Evolutionary conservation across 768 basidiomycete species (phyloP), one percentile per base, ranked within the genome.

Genomic region (Pisolithus microcarpus): DNA sequence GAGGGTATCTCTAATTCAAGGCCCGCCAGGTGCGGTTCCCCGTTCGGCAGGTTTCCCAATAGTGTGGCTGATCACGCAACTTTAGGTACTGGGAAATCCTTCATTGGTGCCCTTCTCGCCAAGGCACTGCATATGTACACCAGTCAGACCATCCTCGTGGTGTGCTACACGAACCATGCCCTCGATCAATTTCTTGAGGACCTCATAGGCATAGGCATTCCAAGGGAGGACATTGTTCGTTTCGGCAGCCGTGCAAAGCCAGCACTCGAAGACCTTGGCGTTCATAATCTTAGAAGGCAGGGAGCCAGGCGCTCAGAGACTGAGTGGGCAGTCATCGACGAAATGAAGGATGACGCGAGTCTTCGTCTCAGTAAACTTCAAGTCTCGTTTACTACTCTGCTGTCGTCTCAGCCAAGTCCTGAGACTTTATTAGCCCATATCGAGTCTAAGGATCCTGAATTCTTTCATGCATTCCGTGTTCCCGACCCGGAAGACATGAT

Each of bases 141-240:
- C 0, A n/a, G 57, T 0, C 68, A 72, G 46, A 79, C 61, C 0
- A 84, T 87, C 21, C 75, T 87, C 4, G 82, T 86, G 1, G 80
- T 84, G 16, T 85, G 84, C 55, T 86, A 79, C 54, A 87, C 85
- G 1, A 87, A 87, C 51, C 85, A 87, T 42, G 85, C 85, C 0
- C 74, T 87, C 0, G 85, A 87, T 53, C 79, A 85, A 46, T 82
- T 87, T 49, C 70, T 87, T 4, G 76, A 79, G 23, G 78, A 81
- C 48, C 73, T 87, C 2, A 59, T 86, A 2, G 71, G 73, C 19
- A 80, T 81, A 28, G 83, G 81, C 0, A 84, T 87, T 2, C 74
- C 77, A 1, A 39, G 53, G 0, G 9, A 42, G 0, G 69, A 63
- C 30, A 77, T 87, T 49, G 77, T 85, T 30, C 76, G 85, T 0